These are phyloP conservation scores for Mycena rosella DNA, from an alignment of 768 basidiomycete genomes.

Conservation along the genomic window DNA sequence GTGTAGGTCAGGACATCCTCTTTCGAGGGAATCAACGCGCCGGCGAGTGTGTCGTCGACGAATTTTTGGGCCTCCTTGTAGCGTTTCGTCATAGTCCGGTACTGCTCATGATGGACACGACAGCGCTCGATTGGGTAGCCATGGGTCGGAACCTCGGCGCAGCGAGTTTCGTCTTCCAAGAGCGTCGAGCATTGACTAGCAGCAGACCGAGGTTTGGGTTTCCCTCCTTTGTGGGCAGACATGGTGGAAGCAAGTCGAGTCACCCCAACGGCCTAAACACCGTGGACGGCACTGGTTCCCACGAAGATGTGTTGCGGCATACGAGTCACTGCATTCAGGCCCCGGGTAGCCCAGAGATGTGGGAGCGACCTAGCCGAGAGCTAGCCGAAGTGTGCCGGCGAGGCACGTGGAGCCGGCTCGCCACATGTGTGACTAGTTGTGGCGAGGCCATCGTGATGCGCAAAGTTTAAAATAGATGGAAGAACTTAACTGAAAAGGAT, in stretches of 20 bases:
- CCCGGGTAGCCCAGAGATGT: too few relatives aligned
- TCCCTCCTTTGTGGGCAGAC: not conserved
- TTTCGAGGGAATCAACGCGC: conserved; percentile 35
- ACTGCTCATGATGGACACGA: conserved; percentile 43
- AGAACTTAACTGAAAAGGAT: too few relatives aligned
- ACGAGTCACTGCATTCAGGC: too few relatives aligned
- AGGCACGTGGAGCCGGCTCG: too few relatives aligned
- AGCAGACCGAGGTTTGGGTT: conserved; percentile 13
- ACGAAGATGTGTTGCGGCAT: too few relatives aligned
- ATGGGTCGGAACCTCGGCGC: conserved; percentile 36
- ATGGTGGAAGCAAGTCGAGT: not conserved
- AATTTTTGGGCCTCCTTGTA: conserved; percentile 46
- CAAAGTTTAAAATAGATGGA: too few relatives aligned
- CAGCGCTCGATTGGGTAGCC: conserved; percentile 40
- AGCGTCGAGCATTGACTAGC: conserved; percentile 43
- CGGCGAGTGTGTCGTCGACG: conserved; percentile 39
- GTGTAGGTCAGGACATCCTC: conserved; percentile 34
- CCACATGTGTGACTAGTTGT: too few relatives aligned
- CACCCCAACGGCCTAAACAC: not conserved
- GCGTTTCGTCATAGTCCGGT: conserved; percentile 39
- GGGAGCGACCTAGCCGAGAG: too few relatives aligned
- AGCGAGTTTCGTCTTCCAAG: too few relatives aligned
- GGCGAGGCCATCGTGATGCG: too few relatives aligned
- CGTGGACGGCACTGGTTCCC: too few relatives aligned
- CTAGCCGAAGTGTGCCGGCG: too few relatives aligned